phyloP scores from a whole-genome alignment of 2,329 filamentous ascomycete species.

The Xylariaceae sp. region DNA sequence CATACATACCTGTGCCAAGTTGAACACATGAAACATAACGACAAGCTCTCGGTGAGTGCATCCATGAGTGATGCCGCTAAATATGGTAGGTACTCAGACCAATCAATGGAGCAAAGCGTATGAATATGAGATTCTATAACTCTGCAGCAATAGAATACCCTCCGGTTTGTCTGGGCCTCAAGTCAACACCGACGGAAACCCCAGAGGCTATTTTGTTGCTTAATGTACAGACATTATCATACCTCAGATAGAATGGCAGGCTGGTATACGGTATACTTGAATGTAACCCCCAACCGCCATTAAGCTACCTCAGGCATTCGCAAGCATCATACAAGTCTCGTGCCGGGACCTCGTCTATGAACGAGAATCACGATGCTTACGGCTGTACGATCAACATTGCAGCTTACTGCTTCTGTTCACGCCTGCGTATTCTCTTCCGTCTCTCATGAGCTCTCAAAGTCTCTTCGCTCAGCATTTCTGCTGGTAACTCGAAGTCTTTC shows the following conservation, averaged over 20 bases:
- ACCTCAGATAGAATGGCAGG: not conserved
- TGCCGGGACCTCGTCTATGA: not conserved
- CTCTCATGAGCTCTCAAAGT: constrained; percentile 55
- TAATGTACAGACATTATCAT: not conserved
- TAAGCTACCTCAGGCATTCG: not conserved
- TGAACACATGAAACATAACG: not conserved
- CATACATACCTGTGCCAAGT: not conserved
- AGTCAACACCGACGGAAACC: not conserved
- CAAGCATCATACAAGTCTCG: not conserved
- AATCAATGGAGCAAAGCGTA: not conserved
- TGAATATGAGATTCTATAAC: not conserved
- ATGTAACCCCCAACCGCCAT: constrained; percentile 4
- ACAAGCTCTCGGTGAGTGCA: not conserved
- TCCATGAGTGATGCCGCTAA: not conserved
- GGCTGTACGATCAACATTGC: not conserved
- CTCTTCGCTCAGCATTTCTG: constrained; percentile 55
- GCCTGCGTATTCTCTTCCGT: constrained; percentile 55
- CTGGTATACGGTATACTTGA: not conserved
- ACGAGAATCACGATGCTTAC: not conserved
- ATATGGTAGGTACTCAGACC: not conserved
- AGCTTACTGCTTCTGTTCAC: constrained; percentile 42
- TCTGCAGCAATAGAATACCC: not conserved
- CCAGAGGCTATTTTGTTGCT: not conserved
- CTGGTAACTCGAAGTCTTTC: constrained; percentile 69
- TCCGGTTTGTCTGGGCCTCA: not conserved